Evolutionary conservation across 371 early-diverging fungal genomes (phyloP), one percentile per base, ranked within the genome.

Genomic region (Actinomortierella wolfii): DNA sequence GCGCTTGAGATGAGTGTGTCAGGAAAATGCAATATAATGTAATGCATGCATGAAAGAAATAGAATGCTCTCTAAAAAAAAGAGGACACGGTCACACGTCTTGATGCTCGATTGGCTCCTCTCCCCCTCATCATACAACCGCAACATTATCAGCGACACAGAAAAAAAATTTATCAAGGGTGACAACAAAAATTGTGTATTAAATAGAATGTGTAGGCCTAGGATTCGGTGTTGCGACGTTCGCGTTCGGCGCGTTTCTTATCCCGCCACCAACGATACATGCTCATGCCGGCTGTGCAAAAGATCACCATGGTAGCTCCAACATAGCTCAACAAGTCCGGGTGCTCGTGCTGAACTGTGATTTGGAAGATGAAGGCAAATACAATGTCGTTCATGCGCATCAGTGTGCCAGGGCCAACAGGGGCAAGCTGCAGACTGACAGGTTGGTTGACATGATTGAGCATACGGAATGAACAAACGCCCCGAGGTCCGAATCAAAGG

Each of bases 331-430:
- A 78, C 21, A 71, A 25, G 40, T 82, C 78, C 0, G 92, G 91
- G 4, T 80, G 64, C 61, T 93, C 92, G 45, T 83, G 80, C 54
- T 93, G 86, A 24, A 93, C 63, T 1, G 81, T 57, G 41, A 86
- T 81, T 29, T 93, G 91, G 70, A 89, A 86, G 18, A 89, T 50
- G 78, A 89, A 92, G 5, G 92, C 91, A 73, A 91, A 89, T 2
- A 92, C 87, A 20, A 94, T 86, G 64, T 94, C 93, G 51, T 88
- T 77, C 78, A 90, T 91, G 52, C 93, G 86, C 88, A 92, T 89
- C 66, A 94, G 54, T 1, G 89, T 88, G 28, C 84, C 89, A 3
- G 90, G 91, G 0, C 93, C 93, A 15, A 91, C 84, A 23, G 89
- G 87, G 11, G 89, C 88, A 68, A 89, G 57, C 70, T 92, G 92